Conservation (phyloP, 2,329 filamentous ascomycete genomes). For the Teratosphaeria zuluensis region DNA sequence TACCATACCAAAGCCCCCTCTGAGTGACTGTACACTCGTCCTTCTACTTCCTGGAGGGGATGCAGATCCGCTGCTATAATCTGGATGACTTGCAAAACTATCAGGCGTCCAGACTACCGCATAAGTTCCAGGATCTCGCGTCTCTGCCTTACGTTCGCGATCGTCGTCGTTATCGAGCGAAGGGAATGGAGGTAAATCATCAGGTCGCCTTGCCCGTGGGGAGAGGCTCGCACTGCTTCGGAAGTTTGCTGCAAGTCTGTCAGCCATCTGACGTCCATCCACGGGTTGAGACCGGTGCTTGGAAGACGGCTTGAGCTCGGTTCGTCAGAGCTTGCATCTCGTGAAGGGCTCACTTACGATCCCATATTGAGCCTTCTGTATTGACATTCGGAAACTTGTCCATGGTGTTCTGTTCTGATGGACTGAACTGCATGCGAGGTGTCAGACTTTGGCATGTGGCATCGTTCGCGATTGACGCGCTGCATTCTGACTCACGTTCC, state of each 20-base stretch:
- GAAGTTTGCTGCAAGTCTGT: constrained; percentile 1
- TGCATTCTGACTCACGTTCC: constrained; percentile 19
- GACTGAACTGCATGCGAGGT: constrained; percentile 20
- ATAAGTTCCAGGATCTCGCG: constrained; percentile 44
- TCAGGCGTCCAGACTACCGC: constrained; percentile 45
- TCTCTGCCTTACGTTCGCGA: constrained; percentile 46
- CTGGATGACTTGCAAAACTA: constrained; percentile 44
- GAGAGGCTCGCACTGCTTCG: constrained; percentile 1
- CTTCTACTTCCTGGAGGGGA: constrained; percentile 23
- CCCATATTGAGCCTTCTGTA: constrained; percentile 46
- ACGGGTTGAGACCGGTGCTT: neutral
- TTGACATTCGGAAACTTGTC: constrained; percentile 34
- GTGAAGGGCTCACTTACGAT: constrained; percentile 35
- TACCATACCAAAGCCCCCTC: constrained; percentile 3
- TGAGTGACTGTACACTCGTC: constrained; percentile 14
- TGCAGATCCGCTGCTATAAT: constrained; percentile 30
- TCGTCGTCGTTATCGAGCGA: constrained; percentile 48
- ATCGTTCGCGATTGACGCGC: neutral
- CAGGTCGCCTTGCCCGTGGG: constrained; percentile 17
- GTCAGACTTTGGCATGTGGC: neutral
- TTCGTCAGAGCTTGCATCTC: neutral
- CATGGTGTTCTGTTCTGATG: constrained; percentile 25
- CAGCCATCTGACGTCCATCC: neutral
- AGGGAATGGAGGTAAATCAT: constrained; percentile 46
- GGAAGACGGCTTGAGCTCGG: neutral